phyloP scores from a whole-genome alignment of 768 basidiomycete genomes.

The Daedalea quercina region DNA sequence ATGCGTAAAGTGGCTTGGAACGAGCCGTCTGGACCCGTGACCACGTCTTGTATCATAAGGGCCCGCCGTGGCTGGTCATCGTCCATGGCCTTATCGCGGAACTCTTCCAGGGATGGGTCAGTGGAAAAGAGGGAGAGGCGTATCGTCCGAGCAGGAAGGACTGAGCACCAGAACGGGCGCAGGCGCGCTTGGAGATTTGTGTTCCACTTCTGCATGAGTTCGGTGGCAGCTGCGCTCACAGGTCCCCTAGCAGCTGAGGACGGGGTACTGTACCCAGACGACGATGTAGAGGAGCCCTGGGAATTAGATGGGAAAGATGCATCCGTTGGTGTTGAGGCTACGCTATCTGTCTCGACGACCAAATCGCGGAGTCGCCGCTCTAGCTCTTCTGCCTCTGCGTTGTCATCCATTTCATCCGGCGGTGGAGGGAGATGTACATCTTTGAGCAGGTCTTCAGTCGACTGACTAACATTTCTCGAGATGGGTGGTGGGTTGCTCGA shows the following conservation, averaged over 20 bases:
- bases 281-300: neutral
- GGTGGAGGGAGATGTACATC: conserved; percentile 46
- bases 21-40: conserved; percentile 62
- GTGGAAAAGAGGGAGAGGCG: conserved; percentile 55
- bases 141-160: conserved; percentile 55
- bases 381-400: conserved; percentile 48
- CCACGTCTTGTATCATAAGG: conserved; percentile 41
- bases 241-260: neutral
- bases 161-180: conserved; percentile 75
- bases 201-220: conserved; percentile 48
- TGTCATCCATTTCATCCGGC: conserved; percentile 54
- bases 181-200: conserved; percentile 73
- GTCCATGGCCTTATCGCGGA: conserved; percentile 18
- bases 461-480: conserved; percentile 15
- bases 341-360: conserved; percentile 19
- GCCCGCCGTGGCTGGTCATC: conserved; percentile 31
- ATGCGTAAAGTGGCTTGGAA: conserved; percentile 62
- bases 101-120: conserved; percentile 19
- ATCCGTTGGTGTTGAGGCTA: neutral
- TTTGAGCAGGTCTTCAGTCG: conserved; percentile 44
- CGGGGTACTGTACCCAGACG: neutral
- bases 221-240: conserved; percentile 4
- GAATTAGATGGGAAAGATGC: neutral
- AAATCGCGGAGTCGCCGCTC: conserved; percentile 42
- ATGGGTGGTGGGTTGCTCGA: conserved; percentile 19